A percentile compares a stretch with the other conserved stretches of the same genome.
These are phyloP conservation scores for Lepiota brunneoincarnata DNA, from an alignment of 768 basidiomycete genomes.

Conservation along the genomic window DNA sequence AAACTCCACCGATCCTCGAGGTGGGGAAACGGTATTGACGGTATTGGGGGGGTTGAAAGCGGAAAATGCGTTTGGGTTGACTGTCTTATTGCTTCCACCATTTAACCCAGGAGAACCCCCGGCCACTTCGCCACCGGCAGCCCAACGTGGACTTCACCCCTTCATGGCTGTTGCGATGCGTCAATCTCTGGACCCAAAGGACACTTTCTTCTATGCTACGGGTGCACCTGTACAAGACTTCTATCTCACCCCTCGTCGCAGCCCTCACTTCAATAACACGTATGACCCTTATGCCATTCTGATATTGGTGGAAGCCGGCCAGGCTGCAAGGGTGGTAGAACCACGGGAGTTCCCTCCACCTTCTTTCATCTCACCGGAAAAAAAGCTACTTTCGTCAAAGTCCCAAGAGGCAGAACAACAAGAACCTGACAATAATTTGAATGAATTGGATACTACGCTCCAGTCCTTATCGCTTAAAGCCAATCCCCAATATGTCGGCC, in stretches of 20 bases:
- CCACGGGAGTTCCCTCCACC: constrained; percentile 75
- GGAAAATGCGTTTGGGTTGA: constrained; percentile 58
- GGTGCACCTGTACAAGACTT: constrained; percentile 72
- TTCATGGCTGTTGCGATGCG: constrained; percentile 62
- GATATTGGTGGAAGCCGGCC: constrained; percentile 50
- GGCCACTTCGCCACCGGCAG: constrained; percentile 22
- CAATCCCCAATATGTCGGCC: not conserved
- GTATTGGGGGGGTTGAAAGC: constrained; percentile 74
- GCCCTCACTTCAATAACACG: constrained; percentile 64
- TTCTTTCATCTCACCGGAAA: constrained; percentile 26
- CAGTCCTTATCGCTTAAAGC: not conserved
- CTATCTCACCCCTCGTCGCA: constrained; percentile 65
- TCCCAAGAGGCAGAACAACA: not conserved
- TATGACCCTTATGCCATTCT: constrained; percentile 72
- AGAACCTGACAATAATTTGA: not conserved
- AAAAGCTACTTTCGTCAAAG: not conserved
- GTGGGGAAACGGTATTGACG: constrained; percentile 71
- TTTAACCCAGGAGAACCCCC: constrained; percentile 53
- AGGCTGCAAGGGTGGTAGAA: constrained; percentile 49
- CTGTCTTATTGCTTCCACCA: constrained; percentile 64
- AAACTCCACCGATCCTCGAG: constrained; percentile 58
- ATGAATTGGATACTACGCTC: not conserved
- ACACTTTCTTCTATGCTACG: constrained; percentile 58
- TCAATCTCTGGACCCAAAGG: constrained; percentile 47
- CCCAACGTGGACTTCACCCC: constrained; percentile 37